Evolutionary conservation across 306 rosid species (phyloP).

Genomic region (Bauhinia variegata): DNA sequence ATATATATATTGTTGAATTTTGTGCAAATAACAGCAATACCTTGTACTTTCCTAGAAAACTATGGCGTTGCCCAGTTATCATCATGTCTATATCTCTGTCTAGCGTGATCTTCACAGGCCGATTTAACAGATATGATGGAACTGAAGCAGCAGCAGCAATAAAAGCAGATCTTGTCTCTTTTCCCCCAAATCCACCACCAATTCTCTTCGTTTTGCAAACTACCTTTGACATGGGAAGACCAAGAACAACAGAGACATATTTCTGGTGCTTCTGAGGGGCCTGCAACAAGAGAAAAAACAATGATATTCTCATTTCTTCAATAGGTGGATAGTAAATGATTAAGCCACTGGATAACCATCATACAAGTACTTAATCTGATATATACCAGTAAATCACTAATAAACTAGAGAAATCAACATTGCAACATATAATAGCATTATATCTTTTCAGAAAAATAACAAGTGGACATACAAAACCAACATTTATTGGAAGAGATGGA

Average conservation of each 20-base stretch:
- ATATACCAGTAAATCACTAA: not conserved
- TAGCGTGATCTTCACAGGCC: constrained; percentile 77
- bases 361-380: not conserved
- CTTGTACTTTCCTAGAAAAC: constrained; percentile 96
- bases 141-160: constrained; percentile 87
- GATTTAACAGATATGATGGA: constrained; percentile 83
- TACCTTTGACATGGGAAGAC: constrained; percentile 90
- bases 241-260: constrained; percentile 82
- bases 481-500: not conserved
- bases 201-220: constrained; percentile 95
- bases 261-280: constrained; percentile 97
- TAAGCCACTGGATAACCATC: constrained; percentile 4
- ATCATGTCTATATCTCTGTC: constrained; percentile 94
- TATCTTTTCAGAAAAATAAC: not conserved
- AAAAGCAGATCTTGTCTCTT: constrained; percentile 91
- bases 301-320: not conserved
- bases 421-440: not conserved
- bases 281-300: constrained; percentile 51
- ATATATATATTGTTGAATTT: not conserved
- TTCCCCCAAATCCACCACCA: constrained; percentile 99
- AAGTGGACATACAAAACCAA: not conserved
- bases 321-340: not conserved
- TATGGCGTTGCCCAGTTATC: constrained; percentile 92
- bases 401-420: constrained; percentile 1
- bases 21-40: constrained; percentile 44